A percentile compares a stretch with the other conserved stretches of the same genome.
phyloP scores from a whole-genome alignment of 1,284 basidiomycete species.

The Austroboletus niveus region DNA sequence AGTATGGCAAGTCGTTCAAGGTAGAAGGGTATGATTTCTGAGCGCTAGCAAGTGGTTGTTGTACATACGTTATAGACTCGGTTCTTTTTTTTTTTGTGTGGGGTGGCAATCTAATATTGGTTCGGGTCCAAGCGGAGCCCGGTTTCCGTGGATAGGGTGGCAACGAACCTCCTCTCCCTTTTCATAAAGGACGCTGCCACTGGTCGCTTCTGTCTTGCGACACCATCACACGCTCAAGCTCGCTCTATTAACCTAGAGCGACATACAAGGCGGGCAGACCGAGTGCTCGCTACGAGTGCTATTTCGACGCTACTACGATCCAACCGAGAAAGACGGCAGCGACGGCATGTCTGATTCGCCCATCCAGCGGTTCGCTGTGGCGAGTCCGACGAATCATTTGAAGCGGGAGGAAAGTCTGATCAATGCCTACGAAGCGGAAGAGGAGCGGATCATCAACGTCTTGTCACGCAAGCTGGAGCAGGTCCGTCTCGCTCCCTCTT shows the following conservation, averaged over 20 bases:
- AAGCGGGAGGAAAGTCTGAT: constrained; percentile 70
- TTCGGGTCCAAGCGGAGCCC: not conserved
- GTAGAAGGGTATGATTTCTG: constrained; percentile 76
- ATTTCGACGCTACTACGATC: not conserved
- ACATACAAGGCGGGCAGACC: too few species aligned
- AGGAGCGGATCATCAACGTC: constrained; percentile 80
- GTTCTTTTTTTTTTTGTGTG: too few species aligned
- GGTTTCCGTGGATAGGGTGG: not conserved
- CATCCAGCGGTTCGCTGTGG: constrained; percentile 51
- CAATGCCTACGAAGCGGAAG: constrained; percentile 83
- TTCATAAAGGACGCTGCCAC: not conserved
- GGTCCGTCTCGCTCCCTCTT: constrained; percentile 41
- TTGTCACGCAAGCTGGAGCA: constrained; percentile 76
- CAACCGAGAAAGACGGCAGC: not conserved
- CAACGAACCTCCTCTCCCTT: not conserved
- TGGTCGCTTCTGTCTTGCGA: not conserved
- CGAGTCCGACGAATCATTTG: constrained; percentile 50
- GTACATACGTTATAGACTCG: not conserved
- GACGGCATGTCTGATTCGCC: constrained; percentile 58
- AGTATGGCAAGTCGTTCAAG: constrained; percentile 79
- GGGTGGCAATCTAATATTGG: not conserved
- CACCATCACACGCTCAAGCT: not conserved
- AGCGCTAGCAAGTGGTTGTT: not conserved
- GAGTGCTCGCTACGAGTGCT: not conserved
- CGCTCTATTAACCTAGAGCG: not conserved